Conservation (phyloP, 441 rosid genomes). For the Eutrema salsugineum region DNA sequence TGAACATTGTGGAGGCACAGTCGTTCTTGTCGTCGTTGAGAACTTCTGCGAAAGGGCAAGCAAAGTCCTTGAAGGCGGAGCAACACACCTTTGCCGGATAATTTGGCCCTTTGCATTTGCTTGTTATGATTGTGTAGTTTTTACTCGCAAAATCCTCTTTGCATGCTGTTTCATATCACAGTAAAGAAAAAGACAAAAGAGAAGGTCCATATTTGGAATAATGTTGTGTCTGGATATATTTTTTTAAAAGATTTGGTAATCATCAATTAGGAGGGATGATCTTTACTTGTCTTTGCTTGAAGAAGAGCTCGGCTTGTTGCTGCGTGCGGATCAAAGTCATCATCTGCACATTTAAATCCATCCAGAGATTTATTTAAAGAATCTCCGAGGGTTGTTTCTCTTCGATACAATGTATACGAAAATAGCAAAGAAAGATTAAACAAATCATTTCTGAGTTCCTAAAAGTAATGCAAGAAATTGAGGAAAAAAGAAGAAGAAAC, state of each 20-base stretch:
- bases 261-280: neutral
- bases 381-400: neutral
- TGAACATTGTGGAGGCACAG: conserved; percentile 62
- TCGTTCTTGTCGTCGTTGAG: conserved; percentile 40
- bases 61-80: conserved; percentile 42
- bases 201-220: neutral
- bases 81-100: conserved; percentile 44
- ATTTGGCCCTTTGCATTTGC: conserved; percentile 57
- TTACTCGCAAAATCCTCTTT: conserved; percentile 39
- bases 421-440: neutral
- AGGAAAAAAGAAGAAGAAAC: neutral
- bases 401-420: neutral
- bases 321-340: conserved; percentile 32
- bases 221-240: no score
- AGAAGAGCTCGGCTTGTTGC: conserved; percentile 55
- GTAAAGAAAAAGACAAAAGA: neutral
- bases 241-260: neutral
- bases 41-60: conserved; percentile 39
- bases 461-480: neutral
- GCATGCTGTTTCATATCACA: conserved; percentile 36
- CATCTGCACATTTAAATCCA: conserved; percentile 43
- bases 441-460: neutral
- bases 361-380: neutral
- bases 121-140: conserved; percentile 56
- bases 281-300: conserved; percentile 45